phyloP scores from a whole-genome alignment of 2,329 filamentous ascomycete species.

The Paecilomyces dactylethromorphus region DNA sequence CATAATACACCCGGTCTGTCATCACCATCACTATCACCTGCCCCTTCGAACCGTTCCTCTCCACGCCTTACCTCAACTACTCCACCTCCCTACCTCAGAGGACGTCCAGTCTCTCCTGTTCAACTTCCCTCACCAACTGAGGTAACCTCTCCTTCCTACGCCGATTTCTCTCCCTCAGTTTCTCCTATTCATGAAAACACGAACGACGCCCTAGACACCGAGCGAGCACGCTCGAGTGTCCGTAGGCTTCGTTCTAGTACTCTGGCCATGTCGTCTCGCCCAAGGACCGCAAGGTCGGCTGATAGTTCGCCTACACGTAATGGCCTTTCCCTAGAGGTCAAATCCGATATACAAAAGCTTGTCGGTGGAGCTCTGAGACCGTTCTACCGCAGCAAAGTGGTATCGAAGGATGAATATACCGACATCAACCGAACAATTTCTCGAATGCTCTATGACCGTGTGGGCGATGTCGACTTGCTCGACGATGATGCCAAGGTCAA shows the following conservation, averaged over 20 bases:
- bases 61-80: conserved; percentile 32
- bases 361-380: conserved; percentile 78
- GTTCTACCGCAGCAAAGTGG: conserved; percentile 69
- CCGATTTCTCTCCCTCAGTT: conserved; percentile 64
- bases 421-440: conserved; percentile 87
- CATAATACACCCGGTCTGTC: conserved; percentile 33
- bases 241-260: conserved; percentile 16
- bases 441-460: conserved; percentile 71
- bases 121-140: conserved; percentile 26
- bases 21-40: conserved; percentile 36
- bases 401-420: conserved; percentile 86
- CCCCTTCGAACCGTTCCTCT: conserved; percentile 34
- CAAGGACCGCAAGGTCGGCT: conserved; percentile 36
- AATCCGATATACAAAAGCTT: conserved; percentile 81
- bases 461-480: conserved; percentile 51
- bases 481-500: conserved; percentile 59
- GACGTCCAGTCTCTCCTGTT: conserved; percentile 28
- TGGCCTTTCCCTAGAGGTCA: conserved; percentile 69
- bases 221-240: conserved; percentile 9
- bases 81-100: conserved; percentile 28
- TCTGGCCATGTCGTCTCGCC: conserved; percentile 14
- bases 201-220: conserved; percentile 5
- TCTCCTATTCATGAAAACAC: conserved; percentile 35
- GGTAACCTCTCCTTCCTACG: conserved; percentile 48
- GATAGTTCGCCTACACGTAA: conserved; percentile 64